Percentiles rank a stretch among this genome's conserved stretches.
phyloP scores from a whole-genome alignment of 495 filamentous ascomycete genomes.

The Xylaria palmicola region DNA sequence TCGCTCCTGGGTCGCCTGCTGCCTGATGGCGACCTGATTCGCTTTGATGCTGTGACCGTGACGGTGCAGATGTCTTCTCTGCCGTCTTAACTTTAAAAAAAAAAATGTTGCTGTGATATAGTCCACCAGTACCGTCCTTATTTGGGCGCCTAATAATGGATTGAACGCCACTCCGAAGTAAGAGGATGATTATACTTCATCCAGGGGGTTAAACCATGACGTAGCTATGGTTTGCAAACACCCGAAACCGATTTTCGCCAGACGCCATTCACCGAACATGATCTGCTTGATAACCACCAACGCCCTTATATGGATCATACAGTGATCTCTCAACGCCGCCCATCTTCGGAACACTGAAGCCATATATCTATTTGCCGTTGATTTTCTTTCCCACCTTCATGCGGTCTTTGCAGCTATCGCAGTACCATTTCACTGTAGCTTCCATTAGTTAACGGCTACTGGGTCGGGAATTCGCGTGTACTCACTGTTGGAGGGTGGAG shows the following conservation, averaged over 20 bases:
- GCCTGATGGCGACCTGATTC: background rate
- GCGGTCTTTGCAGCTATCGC: constrained; percentile 78
- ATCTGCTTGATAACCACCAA: constrained; percentile 5
- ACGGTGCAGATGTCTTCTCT: background rate
- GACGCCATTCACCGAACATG: constrained; percentile 17
- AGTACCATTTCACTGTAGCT: constrained; percentile 80
- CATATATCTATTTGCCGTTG: constrained; percentile 34
- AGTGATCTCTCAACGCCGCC: constrained; percentile 1
- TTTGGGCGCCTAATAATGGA: background rate
- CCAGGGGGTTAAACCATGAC: constrained; percentile 1
- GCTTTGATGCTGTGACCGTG: background rate
- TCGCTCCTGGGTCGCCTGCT: background rate
- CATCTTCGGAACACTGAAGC: background rate
- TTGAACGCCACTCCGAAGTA: background rate
- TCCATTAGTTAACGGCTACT: constrained; percentile 15
- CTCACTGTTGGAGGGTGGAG: constrained; percentile 81
- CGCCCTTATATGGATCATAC: constrained; percentile 13
- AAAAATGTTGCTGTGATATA: background rate
- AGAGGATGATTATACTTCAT: background rate
- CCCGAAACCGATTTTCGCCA: constrained; percentile 5
- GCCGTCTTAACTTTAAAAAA: background rate
- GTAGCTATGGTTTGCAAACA: background rate
- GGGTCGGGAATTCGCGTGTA: constrained; percentile 19
- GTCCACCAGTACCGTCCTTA: background rate
- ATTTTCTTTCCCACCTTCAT: constrained; percentile 51